Conservation (phyloP, 176 grass and related monocot species). For the Paspalum notatum region DNA sequence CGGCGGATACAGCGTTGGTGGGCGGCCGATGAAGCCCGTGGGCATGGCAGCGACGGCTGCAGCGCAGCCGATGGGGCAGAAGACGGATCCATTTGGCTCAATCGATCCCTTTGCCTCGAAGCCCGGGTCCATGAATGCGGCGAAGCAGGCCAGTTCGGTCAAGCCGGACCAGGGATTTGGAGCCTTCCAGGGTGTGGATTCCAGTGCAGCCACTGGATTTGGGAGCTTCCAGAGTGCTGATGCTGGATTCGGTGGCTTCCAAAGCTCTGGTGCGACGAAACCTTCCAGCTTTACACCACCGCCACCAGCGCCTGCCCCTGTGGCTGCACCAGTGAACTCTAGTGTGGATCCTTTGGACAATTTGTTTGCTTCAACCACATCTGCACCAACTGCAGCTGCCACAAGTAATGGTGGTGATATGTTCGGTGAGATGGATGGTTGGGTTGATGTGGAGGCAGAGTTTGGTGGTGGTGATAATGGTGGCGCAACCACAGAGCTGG, state of each 20-base stretch:
- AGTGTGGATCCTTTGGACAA: constrained; percentile 66
- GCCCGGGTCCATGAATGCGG: constrained; percentile 47
- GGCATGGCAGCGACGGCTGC: constrained; percentile 46
- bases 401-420: constrained; percentile 51
- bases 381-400: constrained; percentile 42
- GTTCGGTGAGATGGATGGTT: constrained; percentile 86
- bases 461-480: constrained; percentile 62
- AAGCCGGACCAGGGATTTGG: constrained; percentile 60
- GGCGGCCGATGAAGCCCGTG: constrained; percentile 63
- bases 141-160: constrained; percentile 40
- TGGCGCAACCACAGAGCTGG: constrained; percentile 75
- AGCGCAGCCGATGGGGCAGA: constrained; percentile 50
- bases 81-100: constrained; percentile 83
- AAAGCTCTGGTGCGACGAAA: constrained; percentile 45
- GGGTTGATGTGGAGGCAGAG: constrained; percentile 76
- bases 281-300: constrained; percentile 53
- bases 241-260: constrained; percentile 51
- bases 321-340: constrained; percentile 33
- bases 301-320: constrained; percentile 34
- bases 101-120: constrained; percentile 73
- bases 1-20: constrained; percentile 49
- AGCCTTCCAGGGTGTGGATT: constrained; percentile 50
- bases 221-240: constrained; percentile 52
- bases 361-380: constrained; percentile 72
- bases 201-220: constrained; percentile 41